Base-by-base conservation (phyloP, 495 filamentous ascomycete genomes). In the Neurospora hispaniola region DNA sequence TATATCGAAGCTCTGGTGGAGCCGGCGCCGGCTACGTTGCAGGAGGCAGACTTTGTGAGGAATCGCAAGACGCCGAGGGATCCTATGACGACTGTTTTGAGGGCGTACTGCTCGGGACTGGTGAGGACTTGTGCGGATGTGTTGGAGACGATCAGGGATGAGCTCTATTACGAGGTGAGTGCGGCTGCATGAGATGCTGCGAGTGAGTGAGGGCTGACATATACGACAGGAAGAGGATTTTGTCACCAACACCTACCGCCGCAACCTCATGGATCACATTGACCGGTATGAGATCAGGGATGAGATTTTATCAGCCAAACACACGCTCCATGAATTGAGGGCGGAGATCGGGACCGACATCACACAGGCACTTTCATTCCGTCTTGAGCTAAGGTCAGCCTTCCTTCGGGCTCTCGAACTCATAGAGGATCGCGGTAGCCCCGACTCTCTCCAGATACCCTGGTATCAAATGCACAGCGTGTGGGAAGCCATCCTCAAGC, bases 1-100 rank as follows among this genome's bases (percentile, higher is more conserved):
- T 96, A 99, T 80, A 89, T 99, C 75, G 94, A 98, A 76, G 89
- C 87, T 48, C 84, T 99, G 18, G 83, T 97, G 75, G 90, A 89
- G 78, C 90, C 93, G 18, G 84, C 86, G 62, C 92, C 93, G 9
- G 83, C 78, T 43, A 87, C 80, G 20, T 82, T 96, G 44, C 83
- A 91, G n/a, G 85, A 94, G 39, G 90, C 91, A n/a, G 84, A 87
- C 69, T 95, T 94, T 76, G 83, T 80, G 76, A 83, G 73, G 75
- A 74, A 74, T 42, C 82, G 75, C 12, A 39, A 73, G 35, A 42
- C 39, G 14, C 75, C 78, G 39, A 80, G 81, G 62, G 81, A 85
- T 16, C 83, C 84, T 69, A 82, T 94, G 73, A 86, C 91, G 69
- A 82, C 88, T 69, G 88, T 96, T 2, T 85, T 98, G 54, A 86